Evolutionary conservation across 352 stramenopile species (phyloP), one percentile per base, ranked within the genome.

Genomic region (Pythium brachiatum): DNA sequence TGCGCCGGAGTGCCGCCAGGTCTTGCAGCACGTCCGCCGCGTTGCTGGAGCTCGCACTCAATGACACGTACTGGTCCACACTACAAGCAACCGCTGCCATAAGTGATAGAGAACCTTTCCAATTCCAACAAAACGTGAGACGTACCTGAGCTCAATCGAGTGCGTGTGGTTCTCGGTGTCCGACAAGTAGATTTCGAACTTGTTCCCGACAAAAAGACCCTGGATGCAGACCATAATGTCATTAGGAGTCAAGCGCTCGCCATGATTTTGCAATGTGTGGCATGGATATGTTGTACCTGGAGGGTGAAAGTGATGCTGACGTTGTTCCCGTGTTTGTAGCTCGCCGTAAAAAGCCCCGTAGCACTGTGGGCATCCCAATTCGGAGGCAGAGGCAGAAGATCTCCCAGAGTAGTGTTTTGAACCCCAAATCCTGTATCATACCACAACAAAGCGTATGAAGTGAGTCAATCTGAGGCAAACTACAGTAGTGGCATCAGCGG

Each of bases 181-280:
- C 3, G 81, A 90, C 16, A 95, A 64, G 66, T 92, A 92, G 41
- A 92, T 71, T 57, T 92, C 79, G 23, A 95, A 86, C 59, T 88
- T 92, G 51, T 71, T 77, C 23, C 80, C 76, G 43, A 95, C 80
- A 59, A 88, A 90, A 38, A 95, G 55, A 16, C 75, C 79, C 84
- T 94, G 34, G 9, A 36, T 16, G 8, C 21, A 69, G 7, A 53
- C 6, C 4, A 41, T n/a, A 39, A 21, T 3, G 20, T 26, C 38
- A 23, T 46, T 46, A 46, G n/a, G 27, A 60, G 38, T 16, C 26
- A 21, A 52, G 34, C 13, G 11, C 11, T 44, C 57, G 27, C 16
- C 2, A 13, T 34, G 32, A 12, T 41, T 29, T 38, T n/a, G n/a
- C 7, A 39, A 23, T 32, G 20, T 34, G 21, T 23, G 16, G 29